These are phyloP conservation scores for Nitzschia palea DNA, from an alignment of 108 stramenopile genomes.

Conservation along the genomic window DNA sequence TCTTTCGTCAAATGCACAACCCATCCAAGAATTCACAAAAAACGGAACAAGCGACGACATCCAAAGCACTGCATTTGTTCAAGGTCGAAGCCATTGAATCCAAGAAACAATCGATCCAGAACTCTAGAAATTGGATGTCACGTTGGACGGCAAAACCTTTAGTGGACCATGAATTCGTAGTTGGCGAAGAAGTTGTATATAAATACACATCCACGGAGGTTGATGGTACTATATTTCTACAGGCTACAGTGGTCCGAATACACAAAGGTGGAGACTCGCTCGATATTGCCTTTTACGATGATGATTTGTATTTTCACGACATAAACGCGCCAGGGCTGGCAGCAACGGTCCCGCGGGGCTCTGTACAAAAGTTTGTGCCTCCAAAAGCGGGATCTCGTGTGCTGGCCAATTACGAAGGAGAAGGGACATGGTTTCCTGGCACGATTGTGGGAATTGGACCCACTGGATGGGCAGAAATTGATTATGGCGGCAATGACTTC, in stretches of 20 bases:
- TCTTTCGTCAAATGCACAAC: not conserved
- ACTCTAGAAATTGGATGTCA: not conserved
- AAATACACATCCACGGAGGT: not conserved
- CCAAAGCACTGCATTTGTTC: not conserved
- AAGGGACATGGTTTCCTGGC: constrained; percentile 19
- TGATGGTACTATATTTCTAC: not conserved
- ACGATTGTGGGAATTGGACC: constrained; percentile 20
- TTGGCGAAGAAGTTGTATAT: not conserved
- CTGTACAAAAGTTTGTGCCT: not conserved
- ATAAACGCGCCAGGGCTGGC: no score
- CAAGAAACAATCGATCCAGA: not conserved
- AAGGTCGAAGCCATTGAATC: not conserved
- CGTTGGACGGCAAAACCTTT: not conserved
- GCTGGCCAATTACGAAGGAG: constrained; percentile 1
- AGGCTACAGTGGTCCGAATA: constrained; percentile 6
- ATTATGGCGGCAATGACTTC: constrained; percentile 25
- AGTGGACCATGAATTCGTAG: not conserved
- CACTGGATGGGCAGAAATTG: constrained; percentile 24
- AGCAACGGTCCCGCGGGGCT: not conserved
- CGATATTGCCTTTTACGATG: constrained; percentile 32
- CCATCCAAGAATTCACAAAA: not conserved
- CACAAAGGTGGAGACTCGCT: not conserved
- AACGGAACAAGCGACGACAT: not conserved
- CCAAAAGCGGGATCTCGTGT: constrained; percentile 25
- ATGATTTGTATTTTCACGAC: constrained; percentile 2